Conservation (phyloP, 805 yeast genomes). For the Cyberlindnera saturnus region DNA sequence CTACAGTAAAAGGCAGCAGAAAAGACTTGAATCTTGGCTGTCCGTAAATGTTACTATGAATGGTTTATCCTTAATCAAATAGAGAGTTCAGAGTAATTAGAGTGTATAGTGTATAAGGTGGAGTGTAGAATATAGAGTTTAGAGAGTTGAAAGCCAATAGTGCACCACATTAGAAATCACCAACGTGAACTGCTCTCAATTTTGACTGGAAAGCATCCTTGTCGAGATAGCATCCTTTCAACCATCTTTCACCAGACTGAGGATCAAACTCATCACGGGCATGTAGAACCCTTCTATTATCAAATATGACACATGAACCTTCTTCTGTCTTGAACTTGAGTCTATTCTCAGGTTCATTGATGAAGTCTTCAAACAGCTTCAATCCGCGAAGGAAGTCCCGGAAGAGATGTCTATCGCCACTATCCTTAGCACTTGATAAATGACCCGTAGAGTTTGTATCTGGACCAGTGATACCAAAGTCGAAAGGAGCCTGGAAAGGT, state of each 20-base stretch:
- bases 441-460: conserved; percentile 14
- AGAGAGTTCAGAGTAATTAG: no score
- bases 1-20: no score
- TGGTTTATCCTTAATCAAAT: no score
- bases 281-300: conserved; percentile 66
- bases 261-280: conserved; percentile 49
- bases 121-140: no score
- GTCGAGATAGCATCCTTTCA: conserved; percentile 73
- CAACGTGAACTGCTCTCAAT: conserved; percentile 28
- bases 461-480: conserved; percentile 39
- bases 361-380: conserved; percentile 50
- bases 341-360: conserved; percentile 49
- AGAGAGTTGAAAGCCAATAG: no score
- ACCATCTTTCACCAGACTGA: conserved; percentile 50
- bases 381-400: conserved; percentile 55
- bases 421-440: conserved; percentile 29
- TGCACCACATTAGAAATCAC: neutral
- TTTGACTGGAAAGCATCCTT: conserved; percentile 65
- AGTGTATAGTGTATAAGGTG: no score
- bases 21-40: no score
- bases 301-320: conserved; percentile 59
- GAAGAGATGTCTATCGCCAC: conserved; percentile 37
- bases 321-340: conserved; percentile 48
- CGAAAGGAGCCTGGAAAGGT: conserved; percentile 78
- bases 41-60: no score